Conservation (phyloP, 352 stramenopile species). For the Pythium myriotylum region DNA sequence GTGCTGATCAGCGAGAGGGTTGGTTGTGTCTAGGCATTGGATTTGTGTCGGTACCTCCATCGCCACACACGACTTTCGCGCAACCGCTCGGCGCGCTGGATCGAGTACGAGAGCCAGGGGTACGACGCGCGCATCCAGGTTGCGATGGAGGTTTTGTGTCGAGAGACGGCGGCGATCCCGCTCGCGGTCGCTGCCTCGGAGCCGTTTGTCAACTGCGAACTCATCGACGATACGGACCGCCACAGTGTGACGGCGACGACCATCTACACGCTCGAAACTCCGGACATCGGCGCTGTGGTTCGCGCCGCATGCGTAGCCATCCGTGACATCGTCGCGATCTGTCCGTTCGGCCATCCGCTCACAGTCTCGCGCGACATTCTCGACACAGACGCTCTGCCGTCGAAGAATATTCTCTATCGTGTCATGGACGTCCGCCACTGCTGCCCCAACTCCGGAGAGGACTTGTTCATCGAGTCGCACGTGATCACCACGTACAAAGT, state of each 20-base stretch:
- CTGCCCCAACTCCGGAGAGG: neutral
- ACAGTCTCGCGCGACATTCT: slow-evolving; percentile 18
- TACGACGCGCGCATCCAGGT: neutral
- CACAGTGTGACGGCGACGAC: slow-evolving; percentile 22
- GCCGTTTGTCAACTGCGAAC: slow-evolving; percentile 7
- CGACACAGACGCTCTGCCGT: neutral
- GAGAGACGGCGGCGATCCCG: neutral
- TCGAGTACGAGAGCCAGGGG: neutral
- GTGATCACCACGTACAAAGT: slow-evolving; percentile 28
- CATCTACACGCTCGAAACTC: slow-evolving; percentile 40
- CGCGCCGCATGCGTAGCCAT: slow-evolving; percentile 28
- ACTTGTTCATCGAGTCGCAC: slow-evolving; percentile 24
- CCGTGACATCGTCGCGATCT: slow-evolving; percentile 24
- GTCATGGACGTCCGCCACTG: neutral
- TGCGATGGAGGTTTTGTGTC: slow-evolving; percentile 1
- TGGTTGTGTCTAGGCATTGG: too few relatives aligned
- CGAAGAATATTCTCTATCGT: slow-evolving; percentile 1
- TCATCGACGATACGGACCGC: neutral
- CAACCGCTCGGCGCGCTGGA: neutral
- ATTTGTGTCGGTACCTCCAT: slow-evolving; percentile 3
- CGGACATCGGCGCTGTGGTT: slow-evolving; percentile 21
- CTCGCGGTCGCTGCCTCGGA: neutral
- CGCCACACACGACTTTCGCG: slow-evolving; percentile 2
- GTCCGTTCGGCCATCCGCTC: slow-evolving; percentile 26
- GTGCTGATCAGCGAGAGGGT: too few relatives aligned